phyloP scores from a whole-genome alignment of 495 filamentous ascomycete genomes.

The Xylaria intraflava region DNA sequence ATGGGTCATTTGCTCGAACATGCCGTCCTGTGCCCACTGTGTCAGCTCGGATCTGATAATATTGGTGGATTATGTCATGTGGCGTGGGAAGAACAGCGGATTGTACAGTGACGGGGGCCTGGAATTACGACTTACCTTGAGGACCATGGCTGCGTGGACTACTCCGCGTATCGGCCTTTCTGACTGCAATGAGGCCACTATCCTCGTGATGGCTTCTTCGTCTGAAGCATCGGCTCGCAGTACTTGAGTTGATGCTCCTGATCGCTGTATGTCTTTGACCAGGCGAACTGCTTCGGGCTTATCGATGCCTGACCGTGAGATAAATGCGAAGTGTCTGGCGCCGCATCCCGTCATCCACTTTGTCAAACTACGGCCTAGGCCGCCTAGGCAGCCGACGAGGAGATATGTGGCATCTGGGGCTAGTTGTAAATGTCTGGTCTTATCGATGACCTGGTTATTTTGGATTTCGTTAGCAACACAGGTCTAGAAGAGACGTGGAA shows the following conservation, averaged over 20 bases:
- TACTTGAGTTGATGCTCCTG: slow-evolving; percentile 22
- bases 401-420: slow-evolving; percentile 39
- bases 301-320: slow-evolving; percentile 44
- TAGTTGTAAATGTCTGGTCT: slow-evolving; percentile 6
- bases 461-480: not conserved
- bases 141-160: slow-evolving; percentile 35
- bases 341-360: slow-evolving; percentile 44
- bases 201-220: slow-evolving; percentile 10
- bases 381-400: slow-evolving; percentile 50
- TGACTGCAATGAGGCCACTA: slow-evolving; percentile 18
- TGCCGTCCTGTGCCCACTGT: slow-evolving; percentile 10
- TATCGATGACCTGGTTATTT: slow-evolving; percentile 37
- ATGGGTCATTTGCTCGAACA: slow-evolving; percentile 19
- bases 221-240: slow-evolving; percentile 27
- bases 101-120: not conserved
- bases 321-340: slow-evolving; percentile 44
- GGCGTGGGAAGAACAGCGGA: slow-evolving; percentile 3
- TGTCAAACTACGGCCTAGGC: slow-evolving; percentile 47
- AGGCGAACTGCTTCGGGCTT: slow-evolving; percentile 18
- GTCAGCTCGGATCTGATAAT: not conserved
- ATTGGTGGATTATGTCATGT: not conserved
- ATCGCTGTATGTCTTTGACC: slow-evolving; percentile 14
- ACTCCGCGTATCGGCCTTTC: slow-evolving; percentile 29
- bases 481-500: not conserved
- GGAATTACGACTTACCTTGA: slow-evolving; percentile 20